Evolutionary conservation across 371 early-diverging fungal species (phyloP), one percentile per base, ranked within the genome.

Genomic region (Lichtheimia corymbifera): DNA sequence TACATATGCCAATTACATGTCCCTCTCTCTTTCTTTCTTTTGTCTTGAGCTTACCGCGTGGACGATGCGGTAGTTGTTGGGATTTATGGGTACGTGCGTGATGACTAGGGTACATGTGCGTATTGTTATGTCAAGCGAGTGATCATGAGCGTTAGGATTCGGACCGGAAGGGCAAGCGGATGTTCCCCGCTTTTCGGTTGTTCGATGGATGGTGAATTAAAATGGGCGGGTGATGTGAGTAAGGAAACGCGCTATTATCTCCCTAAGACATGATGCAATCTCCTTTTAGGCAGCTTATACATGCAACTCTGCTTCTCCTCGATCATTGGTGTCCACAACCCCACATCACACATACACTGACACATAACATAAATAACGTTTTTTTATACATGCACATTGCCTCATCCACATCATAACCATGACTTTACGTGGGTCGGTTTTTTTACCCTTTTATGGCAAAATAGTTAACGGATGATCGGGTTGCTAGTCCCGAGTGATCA

Each of bases 231-330:
- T 35, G 35, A 35, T 35, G 35, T 35, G 35, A 9, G 11, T 35
- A 9, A 2, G 35, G 6, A 35, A 35, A 35, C 35, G 35, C 35
- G 35, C 47, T 22, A n/a, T 47, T 47, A 18, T 47, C 47, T 47
- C 22, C 22, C 9, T 47, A n/a, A 47, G 47, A 18, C 18, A 47
- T 47, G 47, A 47, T 47, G 47, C 47, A 47, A 47, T 47, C 22
- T 47, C 47, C 47, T 47, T 45, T 18, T 18, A 47, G 22, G n/a
- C 47, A 47, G 47, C 22, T 47, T 18, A n/a, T 18, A 47, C n/a
- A 47, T 47, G 47, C 47, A 47, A 47, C 18, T 47, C n/a, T 47
- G 7, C 47, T 47, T 47, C 47, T 47, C 47, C 47, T 47, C 22
- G 47, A 47, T 47, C 17, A 22, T 47, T 22, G 22, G 22, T 47